Percentiles rank a stretch among this genome's conserved stretches.
phyloP scores from a whole-genome alignment of 2,329 filamentous ascomycete genomes.

The Fusarium globosum region DNA sequence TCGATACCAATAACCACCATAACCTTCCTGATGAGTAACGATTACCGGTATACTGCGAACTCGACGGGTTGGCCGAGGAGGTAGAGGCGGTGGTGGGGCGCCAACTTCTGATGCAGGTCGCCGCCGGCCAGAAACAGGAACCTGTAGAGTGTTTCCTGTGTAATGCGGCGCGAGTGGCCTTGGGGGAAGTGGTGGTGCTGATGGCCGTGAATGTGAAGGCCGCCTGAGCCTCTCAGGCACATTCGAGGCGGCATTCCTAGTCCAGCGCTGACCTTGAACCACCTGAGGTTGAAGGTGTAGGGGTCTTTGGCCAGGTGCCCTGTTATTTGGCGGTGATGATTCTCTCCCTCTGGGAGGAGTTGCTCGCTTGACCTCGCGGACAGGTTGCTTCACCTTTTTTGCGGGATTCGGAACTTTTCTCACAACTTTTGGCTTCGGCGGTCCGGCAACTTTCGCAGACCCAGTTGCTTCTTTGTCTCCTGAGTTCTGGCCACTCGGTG shows the following conservation, averaged over 20 bases:
- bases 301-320: constrained; percentile 14
- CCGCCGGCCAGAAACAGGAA: constrained; percentile 1
- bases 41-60: constrained; percentile 46
- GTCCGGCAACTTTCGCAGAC: background rate
- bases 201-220: constrained; percentile 11
- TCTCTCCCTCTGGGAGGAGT: constrained; percentile 36
- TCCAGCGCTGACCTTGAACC: constrained; percentile 1
- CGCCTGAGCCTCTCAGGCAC: constrained; percentile 5
- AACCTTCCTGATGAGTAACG: constrained; percentile 45
- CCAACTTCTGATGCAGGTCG: constrained; percentile 41
- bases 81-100: constrained; percentile 39
- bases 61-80: constrained; percentile 43
- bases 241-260: constrained; percentile 9
- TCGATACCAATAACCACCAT: constrained; percentile 35
- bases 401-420: constrained; percentile 21
- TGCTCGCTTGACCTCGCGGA: constrained; percentile 25
- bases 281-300: constrained; percentile 7
- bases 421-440: constrained; percentile 30
- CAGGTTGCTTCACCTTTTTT: constrained; percentile 30
- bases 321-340: constrained; percentile 40
- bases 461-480: constrained; percentile 11
- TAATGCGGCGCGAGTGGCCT: constrained; percentile 29
- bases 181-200: constrained; percentile 28
- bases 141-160: constrained; percentile 16
- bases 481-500: constrained; percentile 24